A percentile compares a stretch with the other conserved stretches of the same genome.
phyloP scores from a whole-genome alignment of 352 stramenopile species.

The Phytopythium litorale region DNA sequence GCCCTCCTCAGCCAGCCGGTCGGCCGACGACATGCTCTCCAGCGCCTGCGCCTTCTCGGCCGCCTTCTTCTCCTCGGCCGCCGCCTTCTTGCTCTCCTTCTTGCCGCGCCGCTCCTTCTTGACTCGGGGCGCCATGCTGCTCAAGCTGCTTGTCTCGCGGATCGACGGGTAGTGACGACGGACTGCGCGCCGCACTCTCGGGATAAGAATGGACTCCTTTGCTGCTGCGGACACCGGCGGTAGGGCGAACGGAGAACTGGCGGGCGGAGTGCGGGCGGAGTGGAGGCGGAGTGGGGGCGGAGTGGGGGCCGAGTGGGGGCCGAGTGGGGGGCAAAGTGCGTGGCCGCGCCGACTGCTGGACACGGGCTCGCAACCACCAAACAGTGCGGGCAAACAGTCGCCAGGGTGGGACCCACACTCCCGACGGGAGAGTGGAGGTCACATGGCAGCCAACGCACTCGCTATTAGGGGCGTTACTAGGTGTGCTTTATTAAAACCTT shows the following conservation, averaged over 20 bases:
- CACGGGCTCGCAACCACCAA: conserved; percentile 1
- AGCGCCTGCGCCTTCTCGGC: conserved; percentile 59
- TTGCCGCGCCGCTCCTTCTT: conserved; percentile 80
- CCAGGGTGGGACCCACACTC: background rate
- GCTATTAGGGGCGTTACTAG: no score
- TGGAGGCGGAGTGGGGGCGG: background rate
- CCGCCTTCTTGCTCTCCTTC: conserved; percentile 75
- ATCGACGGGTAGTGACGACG: background rate
- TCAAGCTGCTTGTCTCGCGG: background rate
- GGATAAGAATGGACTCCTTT: background rate
- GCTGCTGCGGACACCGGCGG: background rate
- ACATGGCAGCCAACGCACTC: no score
- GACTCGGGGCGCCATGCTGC: conserved; percentile 51
- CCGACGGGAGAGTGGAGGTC: background rate
- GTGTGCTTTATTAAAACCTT: no score
- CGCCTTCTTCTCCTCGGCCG: conserved; percentile 75
- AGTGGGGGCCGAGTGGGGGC: no score
- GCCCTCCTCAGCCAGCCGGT: conserved; percentile 90
- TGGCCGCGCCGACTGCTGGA: background rate
- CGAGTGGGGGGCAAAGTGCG: background rate
- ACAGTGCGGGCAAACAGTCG: background rate
- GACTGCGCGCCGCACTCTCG: background rate
- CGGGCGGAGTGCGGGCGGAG: no score
- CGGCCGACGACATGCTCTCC: conserved; percentile 71
- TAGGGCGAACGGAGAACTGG: no score